A percentile compares a stretch with the other conserved stretches of the same genome.
phyloP scores from a whole-genome alignment of 1,139 yeast species.

The Pichia sp. region DNA sequence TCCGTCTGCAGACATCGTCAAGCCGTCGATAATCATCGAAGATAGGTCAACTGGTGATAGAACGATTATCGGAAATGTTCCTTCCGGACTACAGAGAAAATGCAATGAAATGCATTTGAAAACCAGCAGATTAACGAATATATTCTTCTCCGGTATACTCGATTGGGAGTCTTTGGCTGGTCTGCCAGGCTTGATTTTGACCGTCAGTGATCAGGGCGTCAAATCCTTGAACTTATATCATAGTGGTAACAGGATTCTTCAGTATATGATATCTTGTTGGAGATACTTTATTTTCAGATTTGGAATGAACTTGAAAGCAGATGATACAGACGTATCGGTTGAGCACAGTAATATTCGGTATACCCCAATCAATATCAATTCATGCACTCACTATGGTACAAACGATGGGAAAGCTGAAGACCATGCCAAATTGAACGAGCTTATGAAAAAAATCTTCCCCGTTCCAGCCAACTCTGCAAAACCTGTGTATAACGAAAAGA shows the following conservation, averaged over 20 bases:
- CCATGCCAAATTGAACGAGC: constrained; percentile 9
- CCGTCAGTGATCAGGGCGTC: constrained; percentile 78
- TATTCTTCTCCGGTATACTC: constrained; percentile 72
- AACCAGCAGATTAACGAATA: constrained; percentile 52
- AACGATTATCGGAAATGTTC: constrained; percentile 72
- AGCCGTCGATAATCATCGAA: constrained; percentile 30
- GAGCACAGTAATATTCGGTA: constrained; percentile 53
- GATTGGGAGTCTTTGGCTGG: constrained; percentile 82
- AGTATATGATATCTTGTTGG: constrained; percentile 72
- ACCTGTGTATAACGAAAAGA: constrained; percentile 13
- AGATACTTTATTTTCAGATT: constrained; percentile 82
- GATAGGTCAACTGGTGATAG: constrained; percentile 47
- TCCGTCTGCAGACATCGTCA: constrained; percentile 31
- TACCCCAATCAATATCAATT: constrained; percentile 43
- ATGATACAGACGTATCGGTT: constrained; percentile 36
- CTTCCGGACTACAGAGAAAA: constrained; percentile 83
- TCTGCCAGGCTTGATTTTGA: constrained; percentile 79
- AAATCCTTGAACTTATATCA: constrained; percentile 43
- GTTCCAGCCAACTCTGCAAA: constrained; percentile 12
- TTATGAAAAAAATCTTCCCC: constrained; percentile 26
- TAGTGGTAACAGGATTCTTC: constrained; percentile 39
- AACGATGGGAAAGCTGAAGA: constrained; percentile 12
- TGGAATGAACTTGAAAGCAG: constrained; percentile 53
- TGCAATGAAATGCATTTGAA: constrained; percentile 52
- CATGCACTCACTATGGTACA: constrained; percentile 1